These are phyloP conservation scores for Taphrina sp. DNA, from an alignment of 1,139 yeast species.

Conservation along the genomic window DNA sequence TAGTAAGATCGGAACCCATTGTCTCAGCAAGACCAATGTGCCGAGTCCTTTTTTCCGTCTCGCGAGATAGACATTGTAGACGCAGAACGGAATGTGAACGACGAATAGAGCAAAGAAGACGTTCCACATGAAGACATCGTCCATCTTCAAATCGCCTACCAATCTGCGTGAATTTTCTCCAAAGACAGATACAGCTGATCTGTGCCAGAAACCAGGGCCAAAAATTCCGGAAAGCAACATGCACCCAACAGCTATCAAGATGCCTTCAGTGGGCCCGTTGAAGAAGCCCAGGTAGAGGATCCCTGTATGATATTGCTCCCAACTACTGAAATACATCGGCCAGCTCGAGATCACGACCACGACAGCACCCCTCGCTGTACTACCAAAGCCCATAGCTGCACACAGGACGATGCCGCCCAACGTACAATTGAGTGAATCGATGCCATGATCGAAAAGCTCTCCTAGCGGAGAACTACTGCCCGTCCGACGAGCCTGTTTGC, in stretches of 20 bases:
- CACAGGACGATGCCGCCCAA: conserved; percentile 47
- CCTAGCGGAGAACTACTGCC: conserved; percentile 74
- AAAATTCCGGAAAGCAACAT: conserved; percentile 58
- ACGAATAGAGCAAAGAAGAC: conserved; percentile 18
- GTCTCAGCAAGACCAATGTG: conserved; percentile 35
- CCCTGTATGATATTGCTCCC: conserved; percentile 70
- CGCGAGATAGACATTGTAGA: conserved; percentile 21
- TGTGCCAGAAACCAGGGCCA: conserved; percentile 63
- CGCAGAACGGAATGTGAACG: conserved; percentile 44
- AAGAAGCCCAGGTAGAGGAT: conserved; percentile 63
- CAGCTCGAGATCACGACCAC: conserved; percentile 64
- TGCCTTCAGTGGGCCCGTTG: conserved; percentile 82
- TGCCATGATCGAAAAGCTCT: conserved; percentile 68
- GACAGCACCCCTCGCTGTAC: conserved; percentile 47
- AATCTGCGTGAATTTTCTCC: not conserved
- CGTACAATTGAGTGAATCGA: conserved; percentile 68
- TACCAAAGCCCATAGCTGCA: conserved; percentile 48
- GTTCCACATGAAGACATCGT: conserved; percentile 14
- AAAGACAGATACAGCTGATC: conserved; percentile 40
- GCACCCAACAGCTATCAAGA: conserved; percentile 56
- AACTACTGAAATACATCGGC: conserved; percentile 53
- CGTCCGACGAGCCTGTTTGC: conserved; percentile 75
- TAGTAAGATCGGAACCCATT: conserved; percentile 44
- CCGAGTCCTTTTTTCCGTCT: conserved; percentile 51
- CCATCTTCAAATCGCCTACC: not conserved